Percentiles rank a stretch among this genome's conserved stretches.
These are phyloP conservation scores for Lasiosphaeria hispida DNA, from an alignment of 495 filamentous ascomycete genomes.

Conservation along the genomic window DNA sequence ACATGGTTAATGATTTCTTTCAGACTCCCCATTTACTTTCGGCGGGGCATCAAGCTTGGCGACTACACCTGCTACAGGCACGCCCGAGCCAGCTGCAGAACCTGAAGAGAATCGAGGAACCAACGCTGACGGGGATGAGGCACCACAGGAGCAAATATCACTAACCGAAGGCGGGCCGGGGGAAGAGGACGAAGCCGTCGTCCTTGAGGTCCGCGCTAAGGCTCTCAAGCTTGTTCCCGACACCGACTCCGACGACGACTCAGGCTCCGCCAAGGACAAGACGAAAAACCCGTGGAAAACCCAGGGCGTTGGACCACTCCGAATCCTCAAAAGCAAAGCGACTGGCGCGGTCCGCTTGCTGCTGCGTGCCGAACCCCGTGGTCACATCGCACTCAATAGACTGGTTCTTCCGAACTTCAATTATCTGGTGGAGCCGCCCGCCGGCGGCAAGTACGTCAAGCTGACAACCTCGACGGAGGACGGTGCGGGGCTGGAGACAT, in stretches of 20 bases:
- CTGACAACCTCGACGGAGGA: constrained; percentile 52
- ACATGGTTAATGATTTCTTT: constrained; percentile 19
- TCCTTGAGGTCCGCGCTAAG: constrained; percentile 63
- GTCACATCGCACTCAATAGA: constrained; percentile 67
- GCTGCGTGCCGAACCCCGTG: constrained; percentile 65
- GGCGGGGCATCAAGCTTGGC: constrained; percentile 53
- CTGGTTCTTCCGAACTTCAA: constrained; percentile 54
- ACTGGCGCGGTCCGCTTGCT: constrained; percentile 63
- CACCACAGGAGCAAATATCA: constrained; percentile 58
- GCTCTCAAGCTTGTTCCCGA: constrained; percentile 51
- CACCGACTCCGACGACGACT: constrained; percentile 36
- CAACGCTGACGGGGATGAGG: constrained; percentile 49
- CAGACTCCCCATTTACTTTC: constrained; percentile 47
- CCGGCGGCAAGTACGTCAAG: constrained; percentile 53
- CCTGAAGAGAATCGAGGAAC: constrained; percentile 50
- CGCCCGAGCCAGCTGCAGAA: constrained; percentile 56
- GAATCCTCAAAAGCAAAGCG: constrained; percentile 64
- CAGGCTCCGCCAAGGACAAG: constrained; percentile 28
- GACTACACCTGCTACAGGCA: constrained; percentile 59
- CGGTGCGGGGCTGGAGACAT: constrained; percentile 54
- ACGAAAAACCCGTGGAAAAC: constrained; percentile 52
- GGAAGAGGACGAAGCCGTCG: constrained; percentile 66
- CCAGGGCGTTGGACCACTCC: constrained; percentile 62
- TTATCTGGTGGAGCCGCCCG: constrained; percentile 48
- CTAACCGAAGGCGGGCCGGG: constrained; percentile 61